Conservation (phyloP, 257 asterid genomes). For the Rubia yunnanensis region DNA sequence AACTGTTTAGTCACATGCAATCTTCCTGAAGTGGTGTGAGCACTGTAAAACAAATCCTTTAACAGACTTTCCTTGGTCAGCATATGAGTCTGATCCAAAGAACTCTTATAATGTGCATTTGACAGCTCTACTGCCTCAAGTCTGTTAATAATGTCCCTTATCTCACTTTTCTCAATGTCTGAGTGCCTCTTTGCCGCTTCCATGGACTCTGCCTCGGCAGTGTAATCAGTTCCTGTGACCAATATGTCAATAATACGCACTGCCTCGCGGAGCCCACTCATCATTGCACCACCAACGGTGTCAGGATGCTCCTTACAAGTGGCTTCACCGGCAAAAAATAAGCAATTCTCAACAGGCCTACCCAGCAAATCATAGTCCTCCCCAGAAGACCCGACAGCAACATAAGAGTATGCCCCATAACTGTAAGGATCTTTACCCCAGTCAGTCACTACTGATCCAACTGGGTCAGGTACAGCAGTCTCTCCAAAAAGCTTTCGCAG, state of each 20-base stretch:
- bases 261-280: conserved; percentile 98
- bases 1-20: conserved; percentile 80
- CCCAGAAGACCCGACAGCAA: conserved; percentile 98
- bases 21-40: conserved; percentile 83
- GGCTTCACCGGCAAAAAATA: conserved; percentile 99
- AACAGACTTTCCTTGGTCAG: conserved; percentile 54
- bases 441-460: conserved; percentile 90
- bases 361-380: conserved; percentile 95
- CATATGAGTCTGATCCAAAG: conserved; percentile 50
- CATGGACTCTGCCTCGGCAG: conserved; percentile 81
- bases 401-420: conserved; percentile 97
- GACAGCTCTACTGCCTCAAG: conserved; percentile 74
- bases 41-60: conserved; percentile 72
- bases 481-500: conserved; percentile 94
- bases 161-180: conserved; percentile 67
- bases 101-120: conserved; percentile 39
- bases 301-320: conserved; percentile 99
- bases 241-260: conserved; percentile 77
- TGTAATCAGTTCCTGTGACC: conserved; percentile 66
- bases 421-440: conserved; percentile 98
- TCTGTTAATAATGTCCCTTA: conserved; percentile 68
- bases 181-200: conserved; percentile 75
- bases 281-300: conserved; percentile 99
- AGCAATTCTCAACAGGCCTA: conserved; percentile 82
- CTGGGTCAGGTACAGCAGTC: conserved; percentile 74